phyloP scores from a whole-genome alignment of 495 filamentous ascomycete species.

The Daldinia bambusicola region DNA sequence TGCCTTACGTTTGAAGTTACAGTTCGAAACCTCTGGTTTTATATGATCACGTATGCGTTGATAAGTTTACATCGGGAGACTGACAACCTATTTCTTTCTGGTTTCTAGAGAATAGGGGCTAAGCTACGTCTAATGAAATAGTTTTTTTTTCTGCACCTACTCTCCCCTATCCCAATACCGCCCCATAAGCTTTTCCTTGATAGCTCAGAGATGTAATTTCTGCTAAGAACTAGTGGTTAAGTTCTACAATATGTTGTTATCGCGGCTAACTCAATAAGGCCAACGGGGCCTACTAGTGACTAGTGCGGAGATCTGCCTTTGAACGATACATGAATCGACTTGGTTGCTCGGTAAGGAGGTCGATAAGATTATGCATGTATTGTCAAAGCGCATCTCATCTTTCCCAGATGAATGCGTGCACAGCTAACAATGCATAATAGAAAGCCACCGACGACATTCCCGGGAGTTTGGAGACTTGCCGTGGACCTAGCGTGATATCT shows the following conservation, averaged over 20 bases:
- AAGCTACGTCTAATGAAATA: neutral
- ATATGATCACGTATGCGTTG: neutral
- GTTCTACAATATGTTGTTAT: slow-evolving; percentile 4
- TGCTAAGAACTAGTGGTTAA: slow-evolving; percentile 3
- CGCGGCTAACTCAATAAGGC: slow-evolving; percentile 10
- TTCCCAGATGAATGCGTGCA: slow-evolving; percentile 11
- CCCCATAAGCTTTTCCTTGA: neutral
- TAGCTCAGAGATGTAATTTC: neutral
- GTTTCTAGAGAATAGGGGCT: neutral
- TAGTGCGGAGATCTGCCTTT: slow-evolving; percentile 12
- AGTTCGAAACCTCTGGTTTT: neutral
- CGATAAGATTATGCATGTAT: slow-evolving; percentile 2
- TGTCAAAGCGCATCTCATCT: slow-evolving; percentile 12
- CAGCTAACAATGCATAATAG: slow-evolving; percentile 16
- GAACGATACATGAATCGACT: neutral
- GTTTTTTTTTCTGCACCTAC: neutral
- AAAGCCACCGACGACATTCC: slow-evolving; percentile 16
- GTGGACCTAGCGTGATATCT: slow-evolving; percentile 17
- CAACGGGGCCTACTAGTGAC: neutral
- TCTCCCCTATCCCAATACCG: neutral
- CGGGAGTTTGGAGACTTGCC: slow-evolving; percentile 11
- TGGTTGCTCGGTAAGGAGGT: slow-evolving; percentile 2
- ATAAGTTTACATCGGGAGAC: neutral
- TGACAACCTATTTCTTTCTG: neutral
- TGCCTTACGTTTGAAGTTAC: neutral